A percentile compares a stretch with the other conserved stretches of the same genome.
Conservation (phyloP, 257 asterid genomes). For the Craterostigma plantagineum region DNA sequence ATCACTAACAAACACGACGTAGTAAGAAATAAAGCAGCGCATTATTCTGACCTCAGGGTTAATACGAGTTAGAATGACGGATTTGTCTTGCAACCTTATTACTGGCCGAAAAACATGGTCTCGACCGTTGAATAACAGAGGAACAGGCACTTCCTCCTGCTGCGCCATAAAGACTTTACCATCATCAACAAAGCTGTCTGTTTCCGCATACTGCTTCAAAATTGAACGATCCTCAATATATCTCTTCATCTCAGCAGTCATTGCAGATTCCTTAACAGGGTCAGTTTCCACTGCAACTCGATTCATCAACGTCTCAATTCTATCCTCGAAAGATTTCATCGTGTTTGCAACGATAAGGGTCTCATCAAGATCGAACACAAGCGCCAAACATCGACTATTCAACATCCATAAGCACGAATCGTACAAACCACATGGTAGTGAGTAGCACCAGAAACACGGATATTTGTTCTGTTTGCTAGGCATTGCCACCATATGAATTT, state of each 20-base stretch:
- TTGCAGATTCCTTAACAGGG: slow-evolving; percentile 57
- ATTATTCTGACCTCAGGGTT: slow-evolving; percentile 77
- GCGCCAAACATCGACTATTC: slow-evolving; percentile 73
- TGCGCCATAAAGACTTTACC: slow-evolving; percentile 49
- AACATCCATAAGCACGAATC: slow-evolving; percentile 55
- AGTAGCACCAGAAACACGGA: slow-evolving; percentile 97
- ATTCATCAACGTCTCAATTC: slow-evolving; percentile 51
- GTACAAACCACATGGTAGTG: slow-evolving; percentile 62
- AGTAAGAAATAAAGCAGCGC: too few species aligned
- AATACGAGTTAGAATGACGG: slow-evolving; percentile 81
- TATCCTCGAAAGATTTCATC: slow-evolving; percentile 94
- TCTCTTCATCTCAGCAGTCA: slow-evolving; percentile 90
- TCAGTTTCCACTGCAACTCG: slow-evolving; percentile 73
- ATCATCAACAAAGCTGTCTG: slow-evolving; percentile 61
- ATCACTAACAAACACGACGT: neutral
- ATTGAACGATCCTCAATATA: slow-evolving; percentile 72
- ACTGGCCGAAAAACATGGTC: slow-evolving; percentile 71
- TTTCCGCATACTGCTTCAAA: slow-evolving; percentile 82
- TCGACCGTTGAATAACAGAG: slow-evolving; percentile 27
- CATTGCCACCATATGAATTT: slow-evolving; percentile 95
- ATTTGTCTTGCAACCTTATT: slow-evolving; percentile 73
- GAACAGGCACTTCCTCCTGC: slow-evolving; percentile 65
- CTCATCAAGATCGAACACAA: slow-evolving; percentile 95
- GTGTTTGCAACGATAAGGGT: slow-evolving; percentile 98
- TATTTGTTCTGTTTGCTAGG: slow-evolving; percentile 82